Percentiles rank a stretch among this genome's conserved stretches.
These are phyloP conservation scores for Tardiomyces digboiensis DNA, from an alignment of 1,139 yeast species.

Conservation along the genomic window DNA sequence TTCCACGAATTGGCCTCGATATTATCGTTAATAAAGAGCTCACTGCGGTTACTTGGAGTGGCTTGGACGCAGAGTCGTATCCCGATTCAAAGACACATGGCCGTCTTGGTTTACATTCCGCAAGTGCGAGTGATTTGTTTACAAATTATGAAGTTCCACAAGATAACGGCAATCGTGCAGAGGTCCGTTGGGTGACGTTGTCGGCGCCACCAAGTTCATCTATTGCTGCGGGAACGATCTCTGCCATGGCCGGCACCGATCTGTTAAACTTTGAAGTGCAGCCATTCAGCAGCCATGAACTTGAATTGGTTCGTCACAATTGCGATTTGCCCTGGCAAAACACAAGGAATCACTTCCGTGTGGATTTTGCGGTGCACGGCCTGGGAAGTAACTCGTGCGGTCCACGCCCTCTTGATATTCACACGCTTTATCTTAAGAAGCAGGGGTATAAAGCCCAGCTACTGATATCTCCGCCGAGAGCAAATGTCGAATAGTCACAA, in stretches of 20 bases:
- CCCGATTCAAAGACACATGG: conserved; percentile 26
- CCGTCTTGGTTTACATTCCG: conserved; percentile 18
- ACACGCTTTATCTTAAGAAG: conserved; percentile 12
- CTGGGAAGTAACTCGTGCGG: conserved; percentile 32
- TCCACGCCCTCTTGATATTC: conserved; percentile 22
- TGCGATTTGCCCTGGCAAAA: conserved; percentile 16
- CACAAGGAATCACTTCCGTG: conserved; percentile 18
- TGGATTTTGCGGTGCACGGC: conserved; percentile 29
- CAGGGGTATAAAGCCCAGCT: background rate
- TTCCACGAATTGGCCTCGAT: conserved; percentile 24
- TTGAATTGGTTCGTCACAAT: conserved; percentile 25
- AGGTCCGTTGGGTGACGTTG: conserved; percentile 22
- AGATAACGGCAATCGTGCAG: conserved; percentile 30
- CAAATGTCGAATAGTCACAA: background rate
- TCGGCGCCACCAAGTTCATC: background rate
- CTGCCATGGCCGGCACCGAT: background rate
- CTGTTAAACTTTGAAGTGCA: conserved; percentile 15
- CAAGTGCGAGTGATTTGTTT: conserved; percentile 14
- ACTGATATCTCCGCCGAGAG: background rate
- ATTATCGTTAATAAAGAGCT: conserved; percentile 13
- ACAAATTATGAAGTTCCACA: conserved; percentile 29
- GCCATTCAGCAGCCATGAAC: conserved; percentile 17
- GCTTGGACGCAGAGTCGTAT: conserved; percentile 30
- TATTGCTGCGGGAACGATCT: background rate
- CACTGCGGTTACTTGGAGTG: conserved; percentile 24